Base-by-base conservation (phyloP, 176 grass and related monocot genomes). In the Puya raimondii region DNA sequence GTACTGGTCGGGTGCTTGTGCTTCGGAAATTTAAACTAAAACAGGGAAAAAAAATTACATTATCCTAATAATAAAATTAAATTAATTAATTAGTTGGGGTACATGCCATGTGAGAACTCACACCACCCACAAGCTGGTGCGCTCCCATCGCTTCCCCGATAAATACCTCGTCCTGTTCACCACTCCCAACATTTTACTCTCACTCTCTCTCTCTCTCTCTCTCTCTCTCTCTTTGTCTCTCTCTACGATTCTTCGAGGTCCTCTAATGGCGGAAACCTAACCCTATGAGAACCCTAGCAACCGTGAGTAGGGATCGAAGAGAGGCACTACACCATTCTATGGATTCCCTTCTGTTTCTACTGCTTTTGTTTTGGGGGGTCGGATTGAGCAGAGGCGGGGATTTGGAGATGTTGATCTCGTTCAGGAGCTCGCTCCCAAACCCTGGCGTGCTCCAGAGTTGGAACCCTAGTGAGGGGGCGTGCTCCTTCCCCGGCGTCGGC, bases 401-500 rank as follows among this genome's bases (percentile, higher is more conserved):
- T 65, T 69, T 69, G 65, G 75, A 77, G 29, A 65, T 77, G 4
- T 66, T 77, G 12, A 59, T 69, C 8, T 67, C 65, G 17, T 77
- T 77, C 52, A 77, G 25, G 66, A 11, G 4, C 18, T 77, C 75
- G 6, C 9, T 77, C 49, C 42, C 51, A 0, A 50, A 69, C 53
- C 75, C 75, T 10, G n/a, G 53, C 33, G 54, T 69, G 33, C 75
- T 77, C 20, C 75, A 25, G 10, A 69, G 17, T 14, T 77, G 75
- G 75, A 59, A 47, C 23, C 8, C 51, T 27, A 42, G 17, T 52
- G 65, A 33, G 17, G 25, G 22, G 13, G 61, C 49, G 2, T 77
- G 65, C 66, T 69, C 75, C 29, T 77, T 77, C 52, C 1, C 12
- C 1, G 66, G 75, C 15, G 53, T 77, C 65, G 12, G 16, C 53